Conservation (phyloP, 2,329 filamentous ascomycete species). For the Colletotrichum graminicola region DNA sequence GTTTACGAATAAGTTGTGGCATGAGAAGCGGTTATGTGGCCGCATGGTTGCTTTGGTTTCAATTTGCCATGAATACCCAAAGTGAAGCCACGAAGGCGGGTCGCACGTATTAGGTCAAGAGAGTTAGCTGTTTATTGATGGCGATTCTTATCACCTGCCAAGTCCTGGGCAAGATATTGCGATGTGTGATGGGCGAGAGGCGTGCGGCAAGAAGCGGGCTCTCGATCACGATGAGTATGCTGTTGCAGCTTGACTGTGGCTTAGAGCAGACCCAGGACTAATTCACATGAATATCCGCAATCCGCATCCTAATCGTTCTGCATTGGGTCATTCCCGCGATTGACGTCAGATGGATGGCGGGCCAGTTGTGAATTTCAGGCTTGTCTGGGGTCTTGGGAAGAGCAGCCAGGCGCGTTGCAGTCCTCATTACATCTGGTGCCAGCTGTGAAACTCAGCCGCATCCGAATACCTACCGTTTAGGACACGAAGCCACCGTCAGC, state of each 20-base stretch:
- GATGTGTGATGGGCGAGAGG: background rate
- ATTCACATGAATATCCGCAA: background rate
- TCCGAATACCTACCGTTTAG: background rate
- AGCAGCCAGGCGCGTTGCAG: background rate
- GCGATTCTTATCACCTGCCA: background rate
- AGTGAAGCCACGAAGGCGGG: conserved; percentile 24
- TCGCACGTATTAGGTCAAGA: conserved; percentile 2
- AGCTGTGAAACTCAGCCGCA: conserved; percentile 5
- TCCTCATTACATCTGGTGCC: conserved; percentile 9
- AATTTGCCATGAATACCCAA: conserved; percentile 37
- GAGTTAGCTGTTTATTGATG: background rate
- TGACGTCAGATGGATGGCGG: conserved; percentile 38
- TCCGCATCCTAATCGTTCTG: conserved; percentile 11
- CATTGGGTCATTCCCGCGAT: conserved; percentile 8
- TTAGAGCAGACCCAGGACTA: conserved; percentile 8
- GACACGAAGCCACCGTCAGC: background rate
- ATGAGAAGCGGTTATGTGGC: conserved; percentile 19
- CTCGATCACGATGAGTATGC: background rate
- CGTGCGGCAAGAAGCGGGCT: background rate
- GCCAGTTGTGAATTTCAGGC: conserved; percentile 6
- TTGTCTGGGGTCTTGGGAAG: background rate
- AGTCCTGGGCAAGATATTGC: background rate
- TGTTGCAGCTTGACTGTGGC: background rate
- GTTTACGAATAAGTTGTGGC: conserved; percentile 23
- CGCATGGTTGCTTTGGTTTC: conserved; percentile 33